Evolutionary conservation across 2,329 filamentous ascomycete species (phyloP).

Genomic region (Phaeophleospora eucalypticola): DNA sequence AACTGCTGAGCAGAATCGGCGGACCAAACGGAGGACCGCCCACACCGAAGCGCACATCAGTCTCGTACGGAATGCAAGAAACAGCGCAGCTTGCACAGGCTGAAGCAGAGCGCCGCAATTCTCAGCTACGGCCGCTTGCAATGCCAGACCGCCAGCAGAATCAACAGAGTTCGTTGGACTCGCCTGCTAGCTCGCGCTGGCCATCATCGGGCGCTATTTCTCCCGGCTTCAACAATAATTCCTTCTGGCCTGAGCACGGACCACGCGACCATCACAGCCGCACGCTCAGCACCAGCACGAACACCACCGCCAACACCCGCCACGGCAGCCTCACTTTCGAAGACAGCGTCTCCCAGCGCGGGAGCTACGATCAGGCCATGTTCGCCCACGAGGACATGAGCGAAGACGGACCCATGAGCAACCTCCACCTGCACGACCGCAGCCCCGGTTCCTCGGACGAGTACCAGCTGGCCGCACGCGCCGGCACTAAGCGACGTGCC

Average conservation of each 20-base stretch:
- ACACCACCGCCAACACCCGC: conserved; percentile 28
- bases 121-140: conserved; percentile 39
- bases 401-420: conserved; percentile 51
- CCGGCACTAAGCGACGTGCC: conserved; percentile 61
- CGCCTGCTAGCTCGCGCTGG: conserved; percentile 35
- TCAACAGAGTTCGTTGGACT: conserved; percentile 37
- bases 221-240: conserved; percentile 42
- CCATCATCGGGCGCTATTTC: conserved; percentile 43
- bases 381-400: conserved; percentile 51
- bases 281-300: conserved; percentile 9
- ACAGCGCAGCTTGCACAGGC: conserved; percentile 34
- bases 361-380: conserved; percentile 59
- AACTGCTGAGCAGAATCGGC: conserved; percentile 59
- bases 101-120: conserved; percentile 39
- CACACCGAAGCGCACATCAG: conserved; percentile 47
- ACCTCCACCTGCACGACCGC: conserved; percentile 53
- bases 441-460: conserved; percentile 44
- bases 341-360: conserved; percentile 52
- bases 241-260: conserved; percentile 39
- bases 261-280: conserved; percentile 26
- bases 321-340: conserved; percentile 39
- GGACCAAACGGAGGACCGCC: conserved; percentile 47
- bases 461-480: conserved; percentile 38
- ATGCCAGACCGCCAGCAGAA: conserved; percentile 42
- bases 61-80: conserved; percentile 29